Percentiles rank a stretch among this genome's conserved stretches.
Evolutionary conservation across 192 early-diverging fungal genomes (phyloP).

Genomic region (Backusella sp.): DNA sequence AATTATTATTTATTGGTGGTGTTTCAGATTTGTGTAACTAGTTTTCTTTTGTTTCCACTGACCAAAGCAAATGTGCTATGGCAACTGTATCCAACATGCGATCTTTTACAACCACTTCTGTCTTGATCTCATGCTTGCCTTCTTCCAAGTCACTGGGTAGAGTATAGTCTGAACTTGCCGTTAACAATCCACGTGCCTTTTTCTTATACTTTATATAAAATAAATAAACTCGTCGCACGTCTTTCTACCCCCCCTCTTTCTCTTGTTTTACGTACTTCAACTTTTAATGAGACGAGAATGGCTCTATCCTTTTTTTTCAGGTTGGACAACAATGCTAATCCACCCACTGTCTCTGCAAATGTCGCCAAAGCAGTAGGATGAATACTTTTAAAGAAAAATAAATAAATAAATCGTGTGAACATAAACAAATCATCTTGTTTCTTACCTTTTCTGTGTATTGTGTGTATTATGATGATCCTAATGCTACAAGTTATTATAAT

Average conservation of each 20-base stretch:
- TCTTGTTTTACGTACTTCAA: slow-evolving; percentile 40
- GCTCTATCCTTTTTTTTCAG: slow-evolving; percentile 50
- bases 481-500: not conserved
- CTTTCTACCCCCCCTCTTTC: no score
- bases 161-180: slow-evolving; percentile 35
- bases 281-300: slow-evolving; percentile 47
- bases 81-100: slow-evolving; percentile 48
- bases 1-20: slow-evolving; percentile 4
- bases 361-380: slow-evolving; percentile 53
- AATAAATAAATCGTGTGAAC: not conserved
- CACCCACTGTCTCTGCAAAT: slow-evolving; percentile 57
- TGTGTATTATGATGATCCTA: slow-evolving; percentile 53
- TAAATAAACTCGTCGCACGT: not conserved
- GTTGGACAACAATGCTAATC: slow-evolving; percentile 46
- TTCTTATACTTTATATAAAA: slow-evolving; percentile 35
- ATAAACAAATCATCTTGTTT: not conserved
- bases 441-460: slow-evolving; percentile 46
- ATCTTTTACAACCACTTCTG: slow-evolving; percentile 50
- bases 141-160: slow-evolving; percentile 1
- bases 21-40: slow-evolving; percentile 9
- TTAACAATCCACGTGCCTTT: slow-evolving; percentile 42
- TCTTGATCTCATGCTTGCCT: slow-evolving; percentile 30
- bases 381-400: slow-evolving; percentile 27
- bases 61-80: slow-evolving; percentile 45
- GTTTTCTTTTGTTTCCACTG: slow-evolving; percentile 36